Evolutionary conservation across 257 asterid genomes (phyloP).

Genomic region (Solanum okadae): DNA sequence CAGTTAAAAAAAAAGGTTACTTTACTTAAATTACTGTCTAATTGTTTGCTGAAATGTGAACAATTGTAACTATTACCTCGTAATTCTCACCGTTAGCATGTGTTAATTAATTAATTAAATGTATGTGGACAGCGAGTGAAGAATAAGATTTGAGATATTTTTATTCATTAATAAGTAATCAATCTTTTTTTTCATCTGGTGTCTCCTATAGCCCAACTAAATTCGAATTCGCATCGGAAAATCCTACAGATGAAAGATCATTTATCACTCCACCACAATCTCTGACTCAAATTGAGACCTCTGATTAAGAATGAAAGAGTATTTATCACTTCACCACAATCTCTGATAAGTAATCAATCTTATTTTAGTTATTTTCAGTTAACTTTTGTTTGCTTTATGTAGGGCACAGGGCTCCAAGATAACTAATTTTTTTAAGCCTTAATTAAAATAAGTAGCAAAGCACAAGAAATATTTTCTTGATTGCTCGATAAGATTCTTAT

Average conservation of each 20-base stretch:
- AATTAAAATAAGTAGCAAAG: not conserved
- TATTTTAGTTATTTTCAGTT: not conserved
- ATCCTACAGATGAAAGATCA: too few relatives aligned
- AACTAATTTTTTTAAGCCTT: not conserved
- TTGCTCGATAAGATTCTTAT: conserved; percentile 2
- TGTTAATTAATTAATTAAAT: not conserved
- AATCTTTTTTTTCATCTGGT: not conserved
- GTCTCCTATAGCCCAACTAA: rapidly evolving
- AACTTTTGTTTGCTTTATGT: not conserved
- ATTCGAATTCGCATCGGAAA: too few relatives aligned
- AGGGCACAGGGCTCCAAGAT: not conserved
- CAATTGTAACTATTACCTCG: not conserved
- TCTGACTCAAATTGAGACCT: too few relatives aligned
- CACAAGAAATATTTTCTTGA: conserved; percentile 6
- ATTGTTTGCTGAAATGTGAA: not conserved
- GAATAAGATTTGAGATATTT: not conserved
- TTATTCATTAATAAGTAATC: not conserved
- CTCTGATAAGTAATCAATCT: not conserved
- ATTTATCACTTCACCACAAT: not conserved
- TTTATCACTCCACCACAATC: not conserved
- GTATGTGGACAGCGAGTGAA: not conserved
- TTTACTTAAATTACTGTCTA: not conserved
- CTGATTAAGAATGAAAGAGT: rapidly evolving
- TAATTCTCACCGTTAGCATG: not conserved
- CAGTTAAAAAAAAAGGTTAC: not conserved